These are phyloP conservation scores for Xylaria grammica DNA, from an alignment of 495 filamentous ascomycete species.

Conservation along the genomic window DNA sequence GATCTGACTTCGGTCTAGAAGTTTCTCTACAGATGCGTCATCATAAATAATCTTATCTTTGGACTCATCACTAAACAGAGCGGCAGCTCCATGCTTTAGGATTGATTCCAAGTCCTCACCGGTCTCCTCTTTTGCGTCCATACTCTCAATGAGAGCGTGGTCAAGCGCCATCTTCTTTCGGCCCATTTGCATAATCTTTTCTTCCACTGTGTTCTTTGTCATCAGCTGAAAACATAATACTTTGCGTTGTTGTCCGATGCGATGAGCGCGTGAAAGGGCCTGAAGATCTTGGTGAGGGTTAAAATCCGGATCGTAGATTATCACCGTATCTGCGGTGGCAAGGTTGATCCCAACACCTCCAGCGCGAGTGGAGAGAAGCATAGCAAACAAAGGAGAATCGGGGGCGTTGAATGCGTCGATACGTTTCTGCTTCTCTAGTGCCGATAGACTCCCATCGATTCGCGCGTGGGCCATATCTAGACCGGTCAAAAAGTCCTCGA, in stretches of 20 bases:
- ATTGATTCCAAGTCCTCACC: constrained; percentile 84
- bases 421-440: constrained; percentile 85
- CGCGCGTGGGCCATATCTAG: constrained; percentile 74
- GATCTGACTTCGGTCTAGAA: constrained; percentile 82
- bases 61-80: constrained; percentile 77
- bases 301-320: constrained; percentile 97
- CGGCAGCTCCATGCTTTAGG: constrained; percentile 83
- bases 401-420: constrained; percentile 94
- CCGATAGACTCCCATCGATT: constrained; percentile 81
- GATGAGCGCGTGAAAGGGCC: constrained; percentile 89
- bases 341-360: constrained; percentile 98
- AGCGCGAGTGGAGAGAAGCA: constrained; percentile 90
- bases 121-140: constrained; percentile 78
- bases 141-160: constrained; percentile 88
- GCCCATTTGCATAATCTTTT: constrained; percentile 95
- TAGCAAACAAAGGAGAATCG: constrained; percentile 80
- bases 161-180: constrained; percentile 94
- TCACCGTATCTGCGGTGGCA: constrained; percentile 95
- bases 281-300: constrained; percentile 99
- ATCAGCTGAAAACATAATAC: constrained; percentile 94
- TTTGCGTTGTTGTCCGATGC: constrained; percentile 94
- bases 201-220: constrained; percentile 85
- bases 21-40: constrained; percentile 75
- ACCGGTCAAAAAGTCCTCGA: constrained; percentile 87
- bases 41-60: constrained; percentile 77